A percentile compares a stretch with the other conserved stretches of the same genome.
Evolutionary conservation across 768 basidiomycete genomes (phyloP).

Genomic region (Galerina sulciceps): DNA sequence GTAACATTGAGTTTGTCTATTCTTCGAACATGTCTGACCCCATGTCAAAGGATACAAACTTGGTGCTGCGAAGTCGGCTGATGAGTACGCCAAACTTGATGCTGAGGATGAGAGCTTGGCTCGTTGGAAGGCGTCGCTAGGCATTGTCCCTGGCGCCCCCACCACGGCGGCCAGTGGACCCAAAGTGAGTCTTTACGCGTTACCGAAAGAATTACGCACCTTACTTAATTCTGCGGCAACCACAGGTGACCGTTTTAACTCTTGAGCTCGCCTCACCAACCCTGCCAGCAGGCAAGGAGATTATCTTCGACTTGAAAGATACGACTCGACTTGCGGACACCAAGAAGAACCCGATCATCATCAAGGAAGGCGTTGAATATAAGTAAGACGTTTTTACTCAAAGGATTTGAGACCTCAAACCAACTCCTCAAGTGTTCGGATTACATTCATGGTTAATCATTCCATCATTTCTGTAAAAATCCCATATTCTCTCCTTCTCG

Average conservation of each 20-base stretch:
- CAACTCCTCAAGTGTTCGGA: conserved; percentile 60
- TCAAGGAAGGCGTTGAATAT: conserved; percentile 90
- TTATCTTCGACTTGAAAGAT: conserved; percentile 71
- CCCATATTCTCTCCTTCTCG: conserved; percentile 12
- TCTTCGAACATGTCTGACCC: conserved; percentile 10
- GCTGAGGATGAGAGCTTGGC: conserved; percentile 91
- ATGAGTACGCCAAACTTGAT: conserved; percentile 86
- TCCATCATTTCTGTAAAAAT: conserved; percentile 78
- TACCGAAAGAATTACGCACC: not conserved
- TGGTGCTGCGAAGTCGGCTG: conserved; percentile 66
- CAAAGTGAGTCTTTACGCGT: conserved; percentile 53
- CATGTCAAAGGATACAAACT: conserved; percentile 72
- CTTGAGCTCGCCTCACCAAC: conserved; percentile 83
- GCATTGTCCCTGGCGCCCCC: conserved; percentile 63
- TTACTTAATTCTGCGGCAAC: conserved; percentile 20
- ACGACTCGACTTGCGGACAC: conserved; percentile 46
- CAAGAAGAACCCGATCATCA: conserved; percentile 79
- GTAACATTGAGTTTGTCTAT: conserved; percentile 32
- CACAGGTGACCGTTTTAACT: conserved; percentile 70
- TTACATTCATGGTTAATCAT: conserved; percentile 87
- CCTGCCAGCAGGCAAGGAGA: conserved; percentile 60
- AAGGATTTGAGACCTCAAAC: not conserved
- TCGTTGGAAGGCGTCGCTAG: conserved; percentile 95
- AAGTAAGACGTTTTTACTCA: conserved; percentile 55
- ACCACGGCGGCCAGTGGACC: conserved; percentile 49